A percentile compares a stretch with the other conserved stretches of the same genome.
These are phyloP conservation scores for Aspergillus leporis DNA, from an alignment of 495 filamentous ascomycete species.

Conservation along the genomic window DNA sequence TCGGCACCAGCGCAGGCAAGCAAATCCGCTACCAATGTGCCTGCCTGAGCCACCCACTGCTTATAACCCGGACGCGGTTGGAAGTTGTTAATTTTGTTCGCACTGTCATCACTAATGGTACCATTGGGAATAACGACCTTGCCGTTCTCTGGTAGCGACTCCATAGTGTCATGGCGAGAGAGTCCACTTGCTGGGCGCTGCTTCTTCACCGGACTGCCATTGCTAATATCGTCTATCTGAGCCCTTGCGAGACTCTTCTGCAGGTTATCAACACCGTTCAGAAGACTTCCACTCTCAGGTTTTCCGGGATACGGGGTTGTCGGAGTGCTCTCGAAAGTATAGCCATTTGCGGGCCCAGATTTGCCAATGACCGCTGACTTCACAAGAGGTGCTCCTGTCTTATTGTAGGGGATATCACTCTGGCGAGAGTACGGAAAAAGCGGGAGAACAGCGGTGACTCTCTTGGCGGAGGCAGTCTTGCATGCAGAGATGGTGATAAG, in stretches of 20 bases:
- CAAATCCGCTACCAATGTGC: slow-evolving; percentile 91
- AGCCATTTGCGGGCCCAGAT: slow-evolving; percentile 53
- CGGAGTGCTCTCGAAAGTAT: slow-evolving; percentile 92
- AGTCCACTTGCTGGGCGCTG: slow-evolving; percentile 37
- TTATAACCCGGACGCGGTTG: slow-evolving; percentile 89
- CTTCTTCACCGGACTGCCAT: slow-evolving; percentile 43
- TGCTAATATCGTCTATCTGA: slow-evolving; percentile 55
- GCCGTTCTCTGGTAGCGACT: slow-evolving; percentile 52
- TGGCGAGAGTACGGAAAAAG: slow-evolving; percentile 96
- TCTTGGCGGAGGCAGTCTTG: slow-evolving; percentile 89
- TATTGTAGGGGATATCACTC: slow-evolving; percentile 94
- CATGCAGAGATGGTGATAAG: slow-evolving; percentile 96
- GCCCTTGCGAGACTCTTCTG: slow-evolving; percentile 65
- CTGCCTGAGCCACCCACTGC: slow-evolving; percentile 97
- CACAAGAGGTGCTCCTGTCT: slow-evolving; percentile 81
- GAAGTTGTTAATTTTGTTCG: slow-evolving; percentile 59
- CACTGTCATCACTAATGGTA: slow-evolving; percentile 56
- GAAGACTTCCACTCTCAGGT: slow-evolving; percentile 60
- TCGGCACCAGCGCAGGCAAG: slow-evolving; percentile 95
- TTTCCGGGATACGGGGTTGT: slow-evolving; percentile 75
- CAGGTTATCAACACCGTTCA: slow-evolving; percentile 62
- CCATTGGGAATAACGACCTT: slow-evolving; percentile 27
- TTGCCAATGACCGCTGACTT: slow-evolving; percentile 59
- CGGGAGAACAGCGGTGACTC: slow-evolving; percentile 91
- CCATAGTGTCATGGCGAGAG: slow-evolving; percentile 61